These are phyloP conservation scores for Pseudotsuga menziesii DNA, from an alignment of 75 land plant genomes.

Conservation along the genomic window DNA sequence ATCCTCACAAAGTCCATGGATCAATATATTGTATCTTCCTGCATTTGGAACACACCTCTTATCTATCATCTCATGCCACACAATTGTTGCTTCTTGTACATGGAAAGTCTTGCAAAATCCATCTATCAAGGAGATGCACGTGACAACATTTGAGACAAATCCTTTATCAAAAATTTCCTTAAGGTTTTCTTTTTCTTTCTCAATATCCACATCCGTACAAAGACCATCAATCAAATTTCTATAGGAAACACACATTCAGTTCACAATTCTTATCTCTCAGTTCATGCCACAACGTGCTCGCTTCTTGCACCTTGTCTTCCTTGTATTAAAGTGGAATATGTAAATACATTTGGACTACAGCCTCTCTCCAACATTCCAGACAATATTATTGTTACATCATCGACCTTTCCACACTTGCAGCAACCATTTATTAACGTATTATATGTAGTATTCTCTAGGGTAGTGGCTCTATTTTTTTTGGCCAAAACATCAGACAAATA, in stretches of 20 bases:
- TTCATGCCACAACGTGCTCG: constrained; percentile 33
- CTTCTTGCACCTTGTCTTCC: constrained; percentile 36
- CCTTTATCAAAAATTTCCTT: constrained; percentile 44
- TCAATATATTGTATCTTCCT: constrained; percentile 44
- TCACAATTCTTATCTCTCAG: constrained; percentile 44
- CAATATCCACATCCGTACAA: constrained; percentile 30
- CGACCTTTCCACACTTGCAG: constrained; percentile 45
- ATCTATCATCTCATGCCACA: constrained; percentile 44
- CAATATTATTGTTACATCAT: constrained; percentile 41
- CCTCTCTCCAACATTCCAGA: constrained; percentile 48
- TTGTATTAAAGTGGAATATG: constrained; percentile 64
- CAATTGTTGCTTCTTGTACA: constrained; percentile 29
- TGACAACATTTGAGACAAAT: constrained; percentile 40
- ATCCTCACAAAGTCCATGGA: constrained; percentile 49
- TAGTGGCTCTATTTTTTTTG: no score
- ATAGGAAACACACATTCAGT: constrained; percentile 48
- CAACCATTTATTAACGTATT: constrained; percentile 66
- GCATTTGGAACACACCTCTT: constrained; percentile 31
- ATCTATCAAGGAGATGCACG: constrained; percentile 58
- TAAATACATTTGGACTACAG: constrained; percentile 36
- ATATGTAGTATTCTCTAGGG: constrained; percentile 53
- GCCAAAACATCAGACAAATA: no score
- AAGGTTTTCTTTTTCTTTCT: constrained; percentile 39
- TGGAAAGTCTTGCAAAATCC: constrained; percentile 44
- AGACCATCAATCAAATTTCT: constrained; percentile 57